Evolutionary conservation across 768 basidiomycete genomes (phyloP).

Genomic region (Holtermannia corniformis): DNA sequence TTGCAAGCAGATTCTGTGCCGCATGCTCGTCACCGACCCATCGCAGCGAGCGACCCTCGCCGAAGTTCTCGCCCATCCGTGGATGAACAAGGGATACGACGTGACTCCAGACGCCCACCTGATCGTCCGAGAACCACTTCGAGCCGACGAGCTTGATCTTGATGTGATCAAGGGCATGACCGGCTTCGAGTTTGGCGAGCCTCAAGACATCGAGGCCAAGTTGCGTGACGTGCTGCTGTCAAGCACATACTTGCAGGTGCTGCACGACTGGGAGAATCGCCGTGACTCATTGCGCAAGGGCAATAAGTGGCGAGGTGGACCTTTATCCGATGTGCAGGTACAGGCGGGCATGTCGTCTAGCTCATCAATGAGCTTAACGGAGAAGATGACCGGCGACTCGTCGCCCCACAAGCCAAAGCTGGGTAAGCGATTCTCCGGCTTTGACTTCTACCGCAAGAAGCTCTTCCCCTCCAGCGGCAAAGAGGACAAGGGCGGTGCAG

Average conservation of each 20-base stretch:
- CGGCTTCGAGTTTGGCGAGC: constrained; percentile 90
- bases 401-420: constrained; percentile 54
- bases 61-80: constrained; percentile 79
- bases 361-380: constrained; percentile 21
- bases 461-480: constrained; percentile 50
- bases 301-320: constrained; percentile 16
- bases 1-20: constrained; percentile 83
- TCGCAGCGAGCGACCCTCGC: constrained; percentile 64
- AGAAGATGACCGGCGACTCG: constrained; percentile 19
- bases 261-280: constrained; percentile 64
- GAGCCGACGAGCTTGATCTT: constrained; percentile 75
- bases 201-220: constrained; percentile 70
- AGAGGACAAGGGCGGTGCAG: constrained; percentile 32
- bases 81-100: constrained; percentile 83
- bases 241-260: constrained; percentile 63
- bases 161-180: constrained; percentile 83
- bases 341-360: constrained; percentile 10
- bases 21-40: constrained; percentile 97
- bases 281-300: constrained; percentile 21
- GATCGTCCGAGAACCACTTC: constrained; percentile 78
- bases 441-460: constrained; percentile 87
- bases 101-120: constrained; percentile 75
- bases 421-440: constrained; percentile 74
- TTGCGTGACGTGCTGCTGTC: constrained; percentile 64
- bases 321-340: background rate